Evolutionary conservation across 306 rosid species (phyloP), one percentile per base, ranked within the genome.

Genomic region (Vigna reflexopilosa): DNA sequence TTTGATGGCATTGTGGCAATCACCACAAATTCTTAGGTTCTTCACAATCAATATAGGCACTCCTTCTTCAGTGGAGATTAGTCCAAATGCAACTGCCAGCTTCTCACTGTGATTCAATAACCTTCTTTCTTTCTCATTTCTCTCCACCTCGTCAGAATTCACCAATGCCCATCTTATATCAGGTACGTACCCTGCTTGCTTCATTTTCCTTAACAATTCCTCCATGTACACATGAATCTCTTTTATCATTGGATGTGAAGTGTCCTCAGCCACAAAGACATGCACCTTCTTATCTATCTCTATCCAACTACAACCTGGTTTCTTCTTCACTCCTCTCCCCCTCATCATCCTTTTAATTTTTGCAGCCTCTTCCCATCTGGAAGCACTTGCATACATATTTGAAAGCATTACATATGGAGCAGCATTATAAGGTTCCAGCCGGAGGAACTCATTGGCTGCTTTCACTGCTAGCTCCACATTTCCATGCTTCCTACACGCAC

Each of bases 231-330:
- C 59, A 28, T 83, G 80, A 85, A 91, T 89, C 79, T 91, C 85
- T 80, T 67, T 89, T 47, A 90, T 88, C 94, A 80, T 89, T 2
- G 91, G 93, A 74, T 91, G 97, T 77, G 91, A 89, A 70, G 85
- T 83, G 80, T 90, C 98, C 84, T 91, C 94, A 40, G 97, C 94
- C 59, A 91, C 89, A 54, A 91, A 93, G 63, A 83, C 85, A 40
- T 88, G 90, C 32, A 84, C 80, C 76, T 82, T 85, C 82, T 83
- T 88, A 54, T 86, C 84, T 70, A 91, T 75, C 87, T 93, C 98
- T 13, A 91, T 91, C 98, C 97, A 91, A 82, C 95, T 88, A 83
- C 93, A 86, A 69, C 98, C 98, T 7, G 97, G 97, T 77, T 88
- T 88, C 88, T 91, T 89, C 88, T 86, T 91, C 88, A 91, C 76